Conservation (phyloP, 2,329 filamentous ascomycete species). For the Ampelomyces quisqualis region DNA sequence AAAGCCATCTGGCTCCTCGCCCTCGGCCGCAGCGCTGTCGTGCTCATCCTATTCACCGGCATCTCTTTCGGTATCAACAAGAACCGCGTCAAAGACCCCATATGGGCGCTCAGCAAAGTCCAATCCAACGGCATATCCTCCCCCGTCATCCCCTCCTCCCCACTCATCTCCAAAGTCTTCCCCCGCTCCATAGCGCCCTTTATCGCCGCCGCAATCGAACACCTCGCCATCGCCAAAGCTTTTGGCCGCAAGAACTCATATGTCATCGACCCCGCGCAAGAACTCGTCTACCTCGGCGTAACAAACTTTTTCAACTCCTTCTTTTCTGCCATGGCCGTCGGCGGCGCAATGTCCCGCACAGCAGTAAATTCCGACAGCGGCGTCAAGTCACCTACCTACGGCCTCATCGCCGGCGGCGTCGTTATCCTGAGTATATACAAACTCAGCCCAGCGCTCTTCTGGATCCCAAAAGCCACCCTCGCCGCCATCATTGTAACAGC, state of each 20-base stretch:
- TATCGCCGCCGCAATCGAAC: conserved; percentile 62
- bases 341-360: conserved; percentile 67
- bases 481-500: conserved; percentile 68
- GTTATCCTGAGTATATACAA: conserved; percentile 64
- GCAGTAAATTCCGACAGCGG: conserved; percentile 66
- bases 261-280: conserved; percentile 63
- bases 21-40: conserved; percentile 62
- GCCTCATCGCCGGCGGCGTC: conserved; percentile 61
- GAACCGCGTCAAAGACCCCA: conserved; percentile 46
- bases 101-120: conserved; percentile 62
- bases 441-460: conserved; percentile 62
- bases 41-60: conserved; percentile 62
- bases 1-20: conserved; percentile 60
- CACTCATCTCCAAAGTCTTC: conserved; percentile 56
- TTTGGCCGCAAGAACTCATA: conserved; percentile 65
- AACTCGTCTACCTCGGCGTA: conserved; percentile 63
- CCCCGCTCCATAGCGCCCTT: conserved; percentile 61
- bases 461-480: conserved; percentile 66
- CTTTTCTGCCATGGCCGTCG: conserved; percentile 65
- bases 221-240: conserved; percentile 64
- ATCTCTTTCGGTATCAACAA: conserved; percentile 65
- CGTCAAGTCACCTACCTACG: conserved; percentile 62
- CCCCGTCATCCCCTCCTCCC: conserved; percentile 51
- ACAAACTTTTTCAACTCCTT: conserved; percentile 66
- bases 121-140: conserved; percentile 56